Base-by-base conservation (phyloP, 371 early-diverging fungal genomes). In the Mucor sp. region DNA sequence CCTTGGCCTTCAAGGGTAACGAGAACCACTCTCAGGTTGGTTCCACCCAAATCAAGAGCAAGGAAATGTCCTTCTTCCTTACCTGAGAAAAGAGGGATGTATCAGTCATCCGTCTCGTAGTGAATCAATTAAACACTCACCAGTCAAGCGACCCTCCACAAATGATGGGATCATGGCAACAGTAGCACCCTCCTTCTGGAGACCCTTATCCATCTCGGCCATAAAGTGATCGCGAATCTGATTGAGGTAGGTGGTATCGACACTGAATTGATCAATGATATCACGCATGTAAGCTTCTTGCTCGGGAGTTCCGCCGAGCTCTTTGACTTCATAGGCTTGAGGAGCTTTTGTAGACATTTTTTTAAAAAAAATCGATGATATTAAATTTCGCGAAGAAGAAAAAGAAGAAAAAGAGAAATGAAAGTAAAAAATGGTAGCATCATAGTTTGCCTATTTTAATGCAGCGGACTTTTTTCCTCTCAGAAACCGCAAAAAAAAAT, bases 41-140 rank as follows among this genome's bases (percentile, higher is more conserved):
- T 94, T 37, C 98, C 99, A 61, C 97, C 99, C 47, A 98, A 83
- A 73, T 98, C 99, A 63, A 98, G 84, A 15, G 97, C 96, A 50
- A 98, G 84, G 75, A 86, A 95, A 32, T 89, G 78, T 39, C 97
- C 97, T 30, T 82, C 84, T 79, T 97, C 97, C 70, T 87, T 65
- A 17, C 64, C 66, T 74, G 35, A 0, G 41, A 9, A 33, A 62
- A 28, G 12, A 27, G n/a, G n/a, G n/a, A n/a, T n/a, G n/a, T n/a
- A n/a, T n/a, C n/a, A n/a, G n/a, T n/a, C n/a, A n/a, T n/a, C n/a
- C n/a, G n/a, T n/a, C 33, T 58, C 14, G n/a, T 37, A 28, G 1
- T 3, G n/a, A 21, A 30, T 32, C 15, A 32, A 47, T 30, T 30
- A 17, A 61, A 32, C 41, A 60, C 19, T 35, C 62, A 80, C 84